Conservation (phyloP, 768 basidiomycete species). For the Amanita muscaria region DNA sequence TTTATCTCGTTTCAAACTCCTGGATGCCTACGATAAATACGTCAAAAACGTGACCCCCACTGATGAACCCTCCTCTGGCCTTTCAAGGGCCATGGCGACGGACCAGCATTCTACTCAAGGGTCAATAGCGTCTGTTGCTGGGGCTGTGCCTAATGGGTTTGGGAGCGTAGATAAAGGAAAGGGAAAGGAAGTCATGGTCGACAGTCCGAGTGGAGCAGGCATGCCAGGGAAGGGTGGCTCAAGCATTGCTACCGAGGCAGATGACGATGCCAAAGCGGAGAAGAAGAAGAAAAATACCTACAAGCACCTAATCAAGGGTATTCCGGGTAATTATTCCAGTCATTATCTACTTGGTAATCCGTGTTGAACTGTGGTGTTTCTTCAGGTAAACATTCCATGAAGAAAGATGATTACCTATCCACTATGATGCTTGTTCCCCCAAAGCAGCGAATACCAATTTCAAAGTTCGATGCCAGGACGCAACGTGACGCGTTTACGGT, state of each 20-base stretch:
- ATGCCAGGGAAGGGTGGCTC: slow-evolving; percentile 25
- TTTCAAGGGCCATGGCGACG: background rate
- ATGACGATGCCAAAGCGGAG: slow-evolving; percentile 44
- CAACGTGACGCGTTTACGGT: slow-evolving; percentile 68
- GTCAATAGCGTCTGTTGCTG: background rate
- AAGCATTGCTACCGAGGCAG: slow-evolving; percentile 43
- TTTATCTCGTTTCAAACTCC: slow-evolving; percentile 59
- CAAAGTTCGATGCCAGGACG: slow-evolving; percentile 54
- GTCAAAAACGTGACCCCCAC: slow-evolving; percentile 41
- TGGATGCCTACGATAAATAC: slow-evolving; percentile 73
- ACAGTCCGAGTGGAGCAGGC: slow-evolving; percentile 21
- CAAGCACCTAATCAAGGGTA: slow-evolving; percentile 66
- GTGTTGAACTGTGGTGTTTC: slow-evolving; percentile 4
- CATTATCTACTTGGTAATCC: slow-evolving; percentile 9
- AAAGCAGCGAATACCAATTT: slow-evolving; percentile 59
- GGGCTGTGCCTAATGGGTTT: slow-evolving; percentile 8
- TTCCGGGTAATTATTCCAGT: slow-evolving; percentile 46
- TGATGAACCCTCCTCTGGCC: slow-evolving; percentile 11
- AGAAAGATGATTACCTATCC: slow-evolving; percentile 67
- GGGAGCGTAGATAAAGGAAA: slow-evolving; percentile 38
- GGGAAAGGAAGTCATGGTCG: slow-evolving; percentile 27
- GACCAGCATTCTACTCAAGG: slow-evolving; percentile 5
- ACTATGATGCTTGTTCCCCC: slow-evolving; percentile 60
- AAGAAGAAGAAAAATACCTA: slow-evolving; percentile 76
- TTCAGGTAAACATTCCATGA: slow-evolving; percentile 69